Conservation (phyloP, 2,329 filamentous ascomycete species). For the Alternaria hordeiaustralica region DNA sequence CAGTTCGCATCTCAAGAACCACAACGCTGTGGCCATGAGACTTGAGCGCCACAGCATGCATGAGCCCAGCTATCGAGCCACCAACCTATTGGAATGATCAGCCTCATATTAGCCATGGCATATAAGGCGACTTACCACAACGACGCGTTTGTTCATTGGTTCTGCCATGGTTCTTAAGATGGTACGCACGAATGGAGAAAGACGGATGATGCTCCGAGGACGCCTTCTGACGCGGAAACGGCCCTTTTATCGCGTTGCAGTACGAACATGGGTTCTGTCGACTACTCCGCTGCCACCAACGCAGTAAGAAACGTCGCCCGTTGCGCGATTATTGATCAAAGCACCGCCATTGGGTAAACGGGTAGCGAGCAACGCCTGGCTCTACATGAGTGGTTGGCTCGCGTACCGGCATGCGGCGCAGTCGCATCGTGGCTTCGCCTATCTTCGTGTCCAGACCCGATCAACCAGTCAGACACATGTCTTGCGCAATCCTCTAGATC, state of each 20-base stretch:
- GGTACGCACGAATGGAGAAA: neutral
- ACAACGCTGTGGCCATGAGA: constrained; percentile 19
- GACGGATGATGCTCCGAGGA: neutral
- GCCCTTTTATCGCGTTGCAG: neutral
- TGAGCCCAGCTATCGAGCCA: constrained; percentile 27
- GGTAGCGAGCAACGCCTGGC: neutral
- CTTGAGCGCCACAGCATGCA: constrained; percentile 27
- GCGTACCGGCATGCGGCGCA: neutral
- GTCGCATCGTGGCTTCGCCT: neutral
- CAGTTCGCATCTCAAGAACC: constrained; percentile 19
- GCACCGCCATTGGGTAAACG: neutral
- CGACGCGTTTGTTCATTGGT: neutral
- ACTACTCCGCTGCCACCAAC: neutral
- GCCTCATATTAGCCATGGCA: neutral
- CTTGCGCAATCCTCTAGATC: neutral
- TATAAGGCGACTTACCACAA: constrained; percentile 1
- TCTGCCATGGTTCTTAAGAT: neutral
- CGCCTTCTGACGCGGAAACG: neutral
- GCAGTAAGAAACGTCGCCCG: neutral
- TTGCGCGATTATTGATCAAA: neutral
- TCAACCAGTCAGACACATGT: neutral
- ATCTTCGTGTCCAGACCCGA: neutral
- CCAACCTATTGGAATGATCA: constrained; percentile 11
- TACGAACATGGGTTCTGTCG: neutral
- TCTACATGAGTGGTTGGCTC: neutral